Evolutionary conservation across 805 yeast genomes (phyloP), one percentile per base, ranked within the genome.

Genomic region (Ogataea parapolymorpha): DNA sequence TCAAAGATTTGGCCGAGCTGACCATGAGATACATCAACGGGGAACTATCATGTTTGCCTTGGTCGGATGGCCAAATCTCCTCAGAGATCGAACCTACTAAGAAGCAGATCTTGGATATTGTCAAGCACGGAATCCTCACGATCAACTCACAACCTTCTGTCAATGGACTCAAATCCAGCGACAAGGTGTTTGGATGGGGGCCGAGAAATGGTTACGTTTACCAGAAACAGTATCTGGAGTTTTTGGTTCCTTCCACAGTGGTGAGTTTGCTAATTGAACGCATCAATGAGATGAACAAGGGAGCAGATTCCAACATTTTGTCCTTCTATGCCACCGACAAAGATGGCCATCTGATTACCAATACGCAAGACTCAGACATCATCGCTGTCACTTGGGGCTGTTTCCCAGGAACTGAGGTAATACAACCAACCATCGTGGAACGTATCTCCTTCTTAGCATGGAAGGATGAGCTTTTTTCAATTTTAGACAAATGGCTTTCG

Each of bases 301-400:
- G 40, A 37, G 62, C 68, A 39, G 33, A 72, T 28, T 66, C 70
- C 48, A 70, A 74, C 29, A 68, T 76, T 32, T 69, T 90, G 52
- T 81, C 95, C 3, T 91, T 78, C 65, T 90, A 88, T 58, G 82
- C 90, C 4, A 88, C 86, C 22, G 70, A 72, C 52, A 76, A 75
- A 53, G 57, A 66, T 25, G 75, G 78, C 2, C 79, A 77, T 30
- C 68, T 89, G 39, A 48, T 60, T 14, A 77, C 95, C 36, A 90
- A 90, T 62, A 79, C 74, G 17, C 80, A 77, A 32, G 54, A 43
- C 22, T 86, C 81, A 26, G 84, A 80, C 47, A 89, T 95, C 49
- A 90, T 87, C 58, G 96, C 98, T 7, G 97, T 91, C 42, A 91
- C 98, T 14, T 91, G 98, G 98, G 98, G 98, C 49, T 88, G 90